These are phyloP conservation scores for Candida coleopterorum DNA, from an alignment of 805 yeast genomes.

Conservation along the genomic window DNA sequence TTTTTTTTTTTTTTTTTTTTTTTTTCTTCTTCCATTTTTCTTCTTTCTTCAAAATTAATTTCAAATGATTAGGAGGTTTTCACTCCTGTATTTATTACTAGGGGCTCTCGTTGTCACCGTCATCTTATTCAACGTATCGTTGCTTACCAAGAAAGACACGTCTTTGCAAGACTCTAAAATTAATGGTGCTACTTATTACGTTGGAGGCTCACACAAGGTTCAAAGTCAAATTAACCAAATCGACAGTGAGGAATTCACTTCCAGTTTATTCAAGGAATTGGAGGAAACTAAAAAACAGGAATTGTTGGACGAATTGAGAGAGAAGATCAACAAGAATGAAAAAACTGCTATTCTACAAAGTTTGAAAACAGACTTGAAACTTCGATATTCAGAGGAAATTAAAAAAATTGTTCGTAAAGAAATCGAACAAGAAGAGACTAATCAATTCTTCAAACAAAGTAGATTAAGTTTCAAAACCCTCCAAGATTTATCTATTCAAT, in stretches of 20 bases:
- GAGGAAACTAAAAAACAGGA: conserved; percentile 7
- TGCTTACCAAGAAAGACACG: background rate
- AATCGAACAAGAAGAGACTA: conserved; percentile 6
- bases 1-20: no score
- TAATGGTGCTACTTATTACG: conserved; percentile 7
- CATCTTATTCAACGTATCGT: conserved; percentile 2
- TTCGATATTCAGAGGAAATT: conserved; percentile 5
- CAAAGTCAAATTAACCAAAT: conserved; percentile 7
- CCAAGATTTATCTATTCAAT: conserved; percentile 5
- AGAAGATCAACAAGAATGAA: conserved; percentile 3
- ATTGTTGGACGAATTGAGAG: conserved; percentile 1
- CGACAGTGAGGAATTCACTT: conserved; percentile 6
- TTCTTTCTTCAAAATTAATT: background rate
- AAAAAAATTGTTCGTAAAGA: conserved; percentile 6
- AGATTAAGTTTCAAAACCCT: conserved; percentile 4
- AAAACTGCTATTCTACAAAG: conserved; percentile 7
- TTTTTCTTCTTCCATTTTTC: background rate
- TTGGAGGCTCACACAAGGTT: conserved; percentile 2
- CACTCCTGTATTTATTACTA: conserved; percentile 7
- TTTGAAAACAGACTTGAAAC: conserved; percentile 4
- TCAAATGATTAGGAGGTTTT: conserved; percentile 8
- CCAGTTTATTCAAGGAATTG: conserved; percentile 5
- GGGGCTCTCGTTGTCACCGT: conserved; percentile 3
- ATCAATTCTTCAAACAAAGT: conserved; percentile 6
- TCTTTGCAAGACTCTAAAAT: background rate